Evolutionary conservation across 2,329 filamentous ascomycete species (phyloP).

Genomic region (Sporothrix brunneoviolacea): DNA sequence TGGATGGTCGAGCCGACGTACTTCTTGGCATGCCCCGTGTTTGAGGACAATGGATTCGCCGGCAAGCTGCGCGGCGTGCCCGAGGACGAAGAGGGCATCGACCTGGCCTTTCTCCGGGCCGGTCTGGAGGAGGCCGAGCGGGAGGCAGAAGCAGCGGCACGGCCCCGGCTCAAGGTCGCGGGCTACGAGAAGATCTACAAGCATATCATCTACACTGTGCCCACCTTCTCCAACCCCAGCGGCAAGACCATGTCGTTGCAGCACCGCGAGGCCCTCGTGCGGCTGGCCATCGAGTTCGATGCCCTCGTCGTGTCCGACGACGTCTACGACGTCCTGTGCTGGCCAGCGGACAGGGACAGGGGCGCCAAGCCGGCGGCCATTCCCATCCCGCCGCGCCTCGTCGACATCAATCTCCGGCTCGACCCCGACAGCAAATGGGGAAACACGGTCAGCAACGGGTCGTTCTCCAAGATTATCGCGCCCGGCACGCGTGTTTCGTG

Average conservation of each 20-base stretch:
- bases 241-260: conserved; percentile 55
- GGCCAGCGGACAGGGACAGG: conserved; percentile 28
- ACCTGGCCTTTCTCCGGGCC: conserved; percentile 45
- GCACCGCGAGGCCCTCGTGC: conserved; percentile 50
- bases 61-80: conserved; percentile 52
- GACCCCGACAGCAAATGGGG: conserved; percentile 55
- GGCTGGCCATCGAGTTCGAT: conserved; percentile 56
- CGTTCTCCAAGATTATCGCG: conserved; percentile 60
- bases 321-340: conserved; percentile 65
- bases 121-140: conserved; percentile 8
- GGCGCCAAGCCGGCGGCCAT: neutral
- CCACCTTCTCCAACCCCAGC: conserved; percentile 64
- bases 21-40: conserved; percentile 58
- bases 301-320: conserved; percentile 62
- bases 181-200: conserved; percentile 52
- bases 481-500: conserved; percentile 58
- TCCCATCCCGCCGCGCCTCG: conserved; percentile 44
- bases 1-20: conserved; percentile 63
- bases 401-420: conserved; percentile 54
- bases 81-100: conserved; percentile 57
- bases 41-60: conserved; percentile 57
- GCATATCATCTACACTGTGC: conserved; percentile 61
- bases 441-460: conserved; percentile 59
- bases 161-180: neutral
- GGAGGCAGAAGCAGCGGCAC: neutral